Conservation (phyloP, 176 grass and related monocot genomes). For the Oryza glumipatula region DNA sequence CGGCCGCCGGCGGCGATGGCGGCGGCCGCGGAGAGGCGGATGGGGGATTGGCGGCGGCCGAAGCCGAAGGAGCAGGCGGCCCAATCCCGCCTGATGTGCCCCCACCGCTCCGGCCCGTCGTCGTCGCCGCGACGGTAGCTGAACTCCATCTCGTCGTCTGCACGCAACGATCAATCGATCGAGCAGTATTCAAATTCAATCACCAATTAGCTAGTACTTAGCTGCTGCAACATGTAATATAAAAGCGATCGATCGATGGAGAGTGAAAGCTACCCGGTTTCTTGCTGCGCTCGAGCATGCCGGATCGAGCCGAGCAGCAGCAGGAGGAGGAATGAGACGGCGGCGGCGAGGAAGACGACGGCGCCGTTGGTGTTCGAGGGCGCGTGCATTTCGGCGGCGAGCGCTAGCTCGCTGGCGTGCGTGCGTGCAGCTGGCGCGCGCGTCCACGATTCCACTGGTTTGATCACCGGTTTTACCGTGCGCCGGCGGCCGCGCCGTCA, state of each 20-base stretch:
- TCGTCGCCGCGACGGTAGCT: constrained; percentile 46
- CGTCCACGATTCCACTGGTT: too few species aligned
- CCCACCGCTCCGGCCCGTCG: constrained; percentile 65
- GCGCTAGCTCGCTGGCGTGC: too few species aligned
- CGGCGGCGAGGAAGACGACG: background rate
- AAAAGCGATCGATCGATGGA: too few species aligned
- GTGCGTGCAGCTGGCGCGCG: too few species aligned
- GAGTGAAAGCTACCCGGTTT: constrained; percentile 36
- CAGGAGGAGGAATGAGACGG: background rate
- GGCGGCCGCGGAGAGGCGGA: constrained; percentile 38
- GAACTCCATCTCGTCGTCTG: constrained; percentile 63
- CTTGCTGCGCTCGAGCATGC: constrained; percentile 36
- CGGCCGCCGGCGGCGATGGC: background rate
- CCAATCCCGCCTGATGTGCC: constrained; percentile 56
- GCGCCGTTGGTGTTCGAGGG: background rate
- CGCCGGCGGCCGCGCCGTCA: too few species aligned
- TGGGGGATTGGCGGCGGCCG: constrained; percentile 64
- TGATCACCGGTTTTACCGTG: too few species aligned
- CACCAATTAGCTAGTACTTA: background rate
- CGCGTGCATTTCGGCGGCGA: background rate
- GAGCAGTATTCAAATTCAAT: background rate
- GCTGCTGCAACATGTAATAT: background rate
- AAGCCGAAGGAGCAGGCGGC: constrained; percentile 46
- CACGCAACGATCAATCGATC: background rate
- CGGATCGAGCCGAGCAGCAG: background rate